Conservation (phyloP, 2,329 filamentous ascomycete genomes). For the Daldinia sp. region DNA sequence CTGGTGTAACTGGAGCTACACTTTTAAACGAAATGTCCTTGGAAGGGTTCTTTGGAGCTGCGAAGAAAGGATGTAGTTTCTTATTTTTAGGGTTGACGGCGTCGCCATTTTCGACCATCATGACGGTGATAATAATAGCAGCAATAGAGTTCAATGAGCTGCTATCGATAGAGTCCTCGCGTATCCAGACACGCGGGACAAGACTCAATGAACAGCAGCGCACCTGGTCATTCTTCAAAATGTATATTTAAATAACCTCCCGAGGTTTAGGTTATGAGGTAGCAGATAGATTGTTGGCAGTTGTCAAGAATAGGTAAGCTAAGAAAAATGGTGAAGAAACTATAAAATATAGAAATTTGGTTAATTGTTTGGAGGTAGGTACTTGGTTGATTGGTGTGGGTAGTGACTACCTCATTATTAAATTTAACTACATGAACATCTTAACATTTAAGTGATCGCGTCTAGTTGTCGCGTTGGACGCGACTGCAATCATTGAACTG, state of each 20-base stretch:
- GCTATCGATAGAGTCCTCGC: constrained; percentile 8
- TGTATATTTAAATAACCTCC: not conserved
- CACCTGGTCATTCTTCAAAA: constrained; percentile 8
- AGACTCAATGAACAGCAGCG: not conserved
- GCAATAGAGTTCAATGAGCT: not conserved
- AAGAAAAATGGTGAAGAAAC: not conserved
- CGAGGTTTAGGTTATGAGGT: not conserved
- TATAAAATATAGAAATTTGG: not conserved
- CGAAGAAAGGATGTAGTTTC: constrained; percentile 69
- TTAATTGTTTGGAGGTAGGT: not conserved
- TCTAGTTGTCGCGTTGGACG: constrained; percentile 36
- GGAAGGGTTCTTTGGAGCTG: constrained; percentile 40
- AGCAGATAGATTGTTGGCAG: not conserved
- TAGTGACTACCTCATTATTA: constrained; percentile 1
- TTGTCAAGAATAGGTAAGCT: not conserved
- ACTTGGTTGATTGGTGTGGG: not conserved
- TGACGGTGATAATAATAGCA: constrained; percentile 52
- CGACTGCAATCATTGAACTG: constrained; percentile 35
- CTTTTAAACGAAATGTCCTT: constrained; percentile 29
- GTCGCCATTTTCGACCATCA: constrained; percentile 59
- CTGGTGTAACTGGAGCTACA: constrained; percentile 48
- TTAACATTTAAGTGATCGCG: constrained; percentile 25
- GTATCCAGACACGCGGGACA: not conserved
- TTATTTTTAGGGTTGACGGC: constrained; percentile 53
- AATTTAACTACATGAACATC: constrained; percentile 1